Evolutionary conservation across 768 basidiomycete species (phyloP), one percentile per base, ranked within the genome.

Genomic region (Porpolomopsis calyptriformis): DNA sequence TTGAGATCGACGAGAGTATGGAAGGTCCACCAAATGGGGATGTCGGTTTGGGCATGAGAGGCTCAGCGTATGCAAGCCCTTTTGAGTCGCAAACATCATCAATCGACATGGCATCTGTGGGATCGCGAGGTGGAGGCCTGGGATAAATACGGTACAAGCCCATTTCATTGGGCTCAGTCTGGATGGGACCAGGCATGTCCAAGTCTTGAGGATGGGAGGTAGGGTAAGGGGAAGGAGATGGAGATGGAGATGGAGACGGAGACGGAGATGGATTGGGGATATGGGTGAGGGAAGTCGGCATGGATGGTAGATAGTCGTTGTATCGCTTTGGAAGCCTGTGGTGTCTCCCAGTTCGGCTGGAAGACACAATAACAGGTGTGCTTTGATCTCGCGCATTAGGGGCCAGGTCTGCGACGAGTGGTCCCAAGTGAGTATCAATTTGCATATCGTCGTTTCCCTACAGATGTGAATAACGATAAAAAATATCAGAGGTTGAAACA

Each of bases 51-150:
- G 50, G 61, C 34, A 25, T 24, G 10, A 9, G 7, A 12, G 22
- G 19, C 20, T 46, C 43, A 9, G 48, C 4, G 4, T 46, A 52
- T 41, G 60, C 54, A 5, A 51, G 34, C 2, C n/a, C 20, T 2
- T 52, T 26, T 24, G 60, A 40, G 40, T 59, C 43, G 24, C 52
- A 43, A 2, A 65, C 52, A 42, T 46, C 47, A 2, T 41, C 41
- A 20, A 39, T n/a, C 0, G 48, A 18, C 3, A 61, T 33, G 8
- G 16, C 26, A 2, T 45, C 18, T 19, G 59, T 55, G 0, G 62
- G 62, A 46, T 60, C 59, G 48, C 52, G 51, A 1, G 58, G 55
- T 5, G 60, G 62, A 0, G 52, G 47, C 29, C 53, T 49, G 4
- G 46, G 48, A 45, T 61, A 62, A 9, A 53, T 41, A 1, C 59